phyloP scores from a whole-genome alignment of 2,329 filamentous ascomycete genomes.

The Xylariaceae sp. region DNA sequence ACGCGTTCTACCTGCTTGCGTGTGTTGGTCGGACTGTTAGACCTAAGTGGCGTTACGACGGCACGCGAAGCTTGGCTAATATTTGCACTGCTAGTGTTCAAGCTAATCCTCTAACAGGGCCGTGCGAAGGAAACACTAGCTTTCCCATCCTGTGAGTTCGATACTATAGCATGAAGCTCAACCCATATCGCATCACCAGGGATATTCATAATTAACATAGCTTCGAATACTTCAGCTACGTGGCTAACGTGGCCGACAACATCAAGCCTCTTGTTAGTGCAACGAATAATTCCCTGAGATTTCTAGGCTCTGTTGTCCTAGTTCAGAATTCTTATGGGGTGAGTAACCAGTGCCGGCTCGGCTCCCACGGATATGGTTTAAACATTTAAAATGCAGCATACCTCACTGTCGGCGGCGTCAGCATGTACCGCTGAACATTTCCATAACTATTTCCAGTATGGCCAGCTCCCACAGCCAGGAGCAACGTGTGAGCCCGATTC shows the following conservation, averaged over 20 bases:
- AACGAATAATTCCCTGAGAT: conserved; percentile 42
- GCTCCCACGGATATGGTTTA: neutral
- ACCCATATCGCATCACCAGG: no score
- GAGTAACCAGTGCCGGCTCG: conserved; percentile 30
- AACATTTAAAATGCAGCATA: conserved; percentile 50
- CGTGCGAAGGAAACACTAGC: conserved; percentile 42
- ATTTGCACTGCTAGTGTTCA: neutral
- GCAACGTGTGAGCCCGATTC: conserved; percentile 55
- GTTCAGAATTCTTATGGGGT: conserved; percentile 59
- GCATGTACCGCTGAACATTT: conserved; percentile 51
- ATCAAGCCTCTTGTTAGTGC: conserved; percentile 43
- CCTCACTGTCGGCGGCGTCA: conserved; percentile 51
- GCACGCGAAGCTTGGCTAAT: neutral
- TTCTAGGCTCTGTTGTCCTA: conserved; percentile 53
- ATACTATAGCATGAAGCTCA: no score
- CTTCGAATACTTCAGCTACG: conserved; percentile 33
- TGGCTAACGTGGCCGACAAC: conserved; percentile 45
- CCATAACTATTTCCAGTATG: conserved; percentile 52
- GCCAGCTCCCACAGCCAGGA: conserved; percentile 50
- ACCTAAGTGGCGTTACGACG: conserved; percentile 39
- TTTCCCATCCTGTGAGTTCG: conserved; percentile 41
- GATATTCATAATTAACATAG: neutral
- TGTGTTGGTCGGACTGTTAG: conserved; percentile 42
- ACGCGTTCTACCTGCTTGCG: conserved; percentile 45
- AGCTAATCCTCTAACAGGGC: conserved; percentile 30